These are phyloP conservation scores for Fusarium siculi DNA, from an alignment of 2,329 filamentous ascomycete species.

Conservation along the genomic window DNA sequence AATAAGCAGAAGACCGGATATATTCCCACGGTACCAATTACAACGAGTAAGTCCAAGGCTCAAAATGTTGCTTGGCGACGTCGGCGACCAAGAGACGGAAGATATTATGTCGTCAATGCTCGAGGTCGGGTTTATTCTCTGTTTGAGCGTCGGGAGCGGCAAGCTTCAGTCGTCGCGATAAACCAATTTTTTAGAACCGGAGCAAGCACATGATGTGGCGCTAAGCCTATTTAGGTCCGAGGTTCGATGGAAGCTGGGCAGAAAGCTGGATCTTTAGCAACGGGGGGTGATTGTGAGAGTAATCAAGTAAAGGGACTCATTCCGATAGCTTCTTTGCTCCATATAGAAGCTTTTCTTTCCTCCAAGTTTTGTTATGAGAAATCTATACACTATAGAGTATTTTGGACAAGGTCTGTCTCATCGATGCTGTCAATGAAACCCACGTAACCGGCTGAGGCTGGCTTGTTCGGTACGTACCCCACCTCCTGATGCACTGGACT, in stretches of 20 bases:
- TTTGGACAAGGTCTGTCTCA: not conserved
- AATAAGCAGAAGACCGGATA: conserved; percentile 11
- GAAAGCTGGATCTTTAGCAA: not conserved
- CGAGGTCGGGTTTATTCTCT: conserved; percentile 24
- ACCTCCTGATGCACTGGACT: conserved; percentile 26
- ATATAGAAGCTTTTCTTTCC: not conserved
- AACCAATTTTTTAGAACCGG: conserved; percentile 45
- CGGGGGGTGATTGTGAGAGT: not conserved
- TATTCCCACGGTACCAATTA: conserved; percentile 16
- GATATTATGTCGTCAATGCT: conserved; percentile 40
- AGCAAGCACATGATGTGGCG: conserved; percentile 42
- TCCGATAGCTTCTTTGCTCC: not conserved
- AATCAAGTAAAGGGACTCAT: not conserved
- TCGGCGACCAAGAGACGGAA: conserved; percentile 19
- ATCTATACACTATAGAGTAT: not conserved
- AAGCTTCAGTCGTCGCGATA: conserved; percentile 43
- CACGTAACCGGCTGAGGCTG: conserved; percentile 19
- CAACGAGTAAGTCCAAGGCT: conserved; percentile 15
- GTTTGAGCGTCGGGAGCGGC: conserved; percentile 34
- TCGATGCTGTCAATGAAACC: not conserved
- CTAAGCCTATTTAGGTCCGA: conserved; percentile 32
- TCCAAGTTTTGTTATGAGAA: not conserved
- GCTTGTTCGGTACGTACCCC: conserved; percentile 39
- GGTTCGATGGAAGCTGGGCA: conserved; percentile 19
- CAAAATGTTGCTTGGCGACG: conserved; percentile 3